phyloP scores from a whole-genome alignment of 306 rosid genomes.

The Cyamopsis tetragonoloba region DNA sequence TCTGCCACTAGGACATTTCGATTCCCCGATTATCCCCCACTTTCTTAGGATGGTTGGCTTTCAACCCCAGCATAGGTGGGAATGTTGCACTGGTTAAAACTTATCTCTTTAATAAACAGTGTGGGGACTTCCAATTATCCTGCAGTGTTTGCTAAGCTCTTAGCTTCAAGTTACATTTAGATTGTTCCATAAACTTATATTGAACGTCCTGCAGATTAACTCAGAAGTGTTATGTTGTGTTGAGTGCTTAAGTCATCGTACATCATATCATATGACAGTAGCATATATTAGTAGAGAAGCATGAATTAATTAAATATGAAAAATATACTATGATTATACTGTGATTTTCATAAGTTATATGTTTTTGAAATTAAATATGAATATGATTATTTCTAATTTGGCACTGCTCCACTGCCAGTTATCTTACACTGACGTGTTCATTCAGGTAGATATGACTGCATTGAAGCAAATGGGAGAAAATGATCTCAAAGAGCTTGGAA shows the following conservation, averaged over 20 bases:
- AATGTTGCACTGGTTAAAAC: background rate
- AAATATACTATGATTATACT: too few species aligned
- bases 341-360: background rate
- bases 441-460: slow-evolving; percentile 89
- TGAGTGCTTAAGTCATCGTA: background rate
- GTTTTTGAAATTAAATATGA: background rate
- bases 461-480: slow-evolving; percentile 94
- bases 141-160: background rate
- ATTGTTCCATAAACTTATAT: background rate
- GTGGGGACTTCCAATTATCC: slow-evolving; percentile 1
- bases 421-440: slow-evolving; percentile 2
- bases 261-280: background rate
- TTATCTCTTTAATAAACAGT: background rate
- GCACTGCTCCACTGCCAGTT: background rate
- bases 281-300: background rate
- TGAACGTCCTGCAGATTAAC: background rate
- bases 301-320: background rate
- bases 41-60: background rate
- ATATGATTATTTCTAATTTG: slow-evolving; percentile 9
- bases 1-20: too few species aligned
- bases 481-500: slow-evolving; percentile 95
- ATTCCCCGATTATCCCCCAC: background rate
- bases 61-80: background rate
- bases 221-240: background rate
- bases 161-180: background rate